Base-by-base conservation (phyloP, 306 rosid species). In the Cicer cuneatum region DNA sequence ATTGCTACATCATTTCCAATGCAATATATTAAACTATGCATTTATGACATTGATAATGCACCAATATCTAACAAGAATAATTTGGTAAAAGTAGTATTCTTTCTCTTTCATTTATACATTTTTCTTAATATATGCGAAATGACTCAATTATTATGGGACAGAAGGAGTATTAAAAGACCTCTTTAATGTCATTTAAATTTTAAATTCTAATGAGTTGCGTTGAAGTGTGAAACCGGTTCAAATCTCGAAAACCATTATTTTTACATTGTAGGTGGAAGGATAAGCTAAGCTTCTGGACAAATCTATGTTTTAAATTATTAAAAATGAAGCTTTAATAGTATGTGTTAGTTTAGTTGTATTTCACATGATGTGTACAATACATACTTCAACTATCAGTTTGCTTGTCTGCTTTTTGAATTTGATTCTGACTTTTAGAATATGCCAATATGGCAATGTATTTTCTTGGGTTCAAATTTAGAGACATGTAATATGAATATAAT, bases 351-450 rank as follows among this genome's bases (percentile, higher is more conserved):
- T 48, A 51, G 69, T 38, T 53, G 35, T 72, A 46, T 59, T 51
- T 56, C 60, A 29, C 39, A 11, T 41, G 48, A 61, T 19, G 6
- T 73, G 39, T 74, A 48, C 51, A 59, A 39, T 40, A 66, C n/a
- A 29, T 69, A n/a, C 53, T 60, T 45, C n/a, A 51, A 35, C 40
- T 35, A 37, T 73, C 70, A 15, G 45, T 43, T 82, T 54, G 24
- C 52, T 52, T 21, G 16, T 51, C 24, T 45, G 21, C 37, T 16
- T 46, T 51, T 16, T 74, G 18, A 56, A 49, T 75, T 71, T 51
- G 6, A 21, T 51, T 38, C n/a, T 6, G 59, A 43, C 73, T 75
- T 69, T 24, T 12, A 54, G 56, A 64, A 69, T n/a, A 56, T 65
- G 40, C 35, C 69, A 40, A 48, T 59, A 56, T 65, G 40, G 56